Evolutionary conservation across 2,329 filamentous ascomycete species (phyloP), one percentile per base, ranked within the genome.

Genomic region (Calonectria honghensis): DNA sequence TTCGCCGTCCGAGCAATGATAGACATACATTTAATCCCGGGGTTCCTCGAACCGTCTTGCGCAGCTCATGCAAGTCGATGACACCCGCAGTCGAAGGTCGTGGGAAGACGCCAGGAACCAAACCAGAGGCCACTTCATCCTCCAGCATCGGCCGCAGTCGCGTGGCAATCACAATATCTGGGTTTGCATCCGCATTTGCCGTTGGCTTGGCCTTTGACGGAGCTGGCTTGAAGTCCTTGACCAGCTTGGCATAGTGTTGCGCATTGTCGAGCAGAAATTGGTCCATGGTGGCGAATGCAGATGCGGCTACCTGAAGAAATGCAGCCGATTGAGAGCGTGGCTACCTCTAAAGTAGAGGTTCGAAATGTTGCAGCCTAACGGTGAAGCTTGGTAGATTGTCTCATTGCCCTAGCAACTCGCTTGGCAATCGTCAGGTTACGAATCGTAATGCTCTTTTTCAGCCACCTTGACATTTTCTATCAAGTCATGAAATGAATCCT

Each of bases 11-110:
- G 6, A 10, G 16, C 5, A 39, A 61, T n/a, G 24, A 18, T 3
- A 16, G 2, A 66, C 72, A 57, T 61, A 83, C 84, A 35, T 79
- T 84, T 29, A 87, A 74, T 1, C 77, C 74, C 0, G 85, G 0
- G 83, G 84, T 37, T 82, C 24, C 18, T 27, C 80, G 7, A 11
- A 83, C 79, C 9, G 82, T 81, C 37, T 80, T 79, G 29, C 83
- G 82, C 7, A 87, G 75, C 75, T 86, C 84, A 57, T 87, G 85
- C 7, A 86, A 65, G 68, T 87, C 85, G 3, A 86, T 70, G 0
- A 80, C 78, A 11, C 81, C 81, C 1, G 74, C 64, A 7, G 77
- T 37, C 3, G 31, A 54, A 1, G 35, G 4, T 0, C 84, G 82
- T 10, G 77, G 76, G 45, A 82, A 82, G 2, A 85, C 75, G 2